A percentile compares a stretch with the other conserved stretches of the same genome.
These are phyloP conservation scores for Yarrowia divulgata DNA, from an alignment of 805 yeast genomes.

Conservation along the genomic window DNA sequence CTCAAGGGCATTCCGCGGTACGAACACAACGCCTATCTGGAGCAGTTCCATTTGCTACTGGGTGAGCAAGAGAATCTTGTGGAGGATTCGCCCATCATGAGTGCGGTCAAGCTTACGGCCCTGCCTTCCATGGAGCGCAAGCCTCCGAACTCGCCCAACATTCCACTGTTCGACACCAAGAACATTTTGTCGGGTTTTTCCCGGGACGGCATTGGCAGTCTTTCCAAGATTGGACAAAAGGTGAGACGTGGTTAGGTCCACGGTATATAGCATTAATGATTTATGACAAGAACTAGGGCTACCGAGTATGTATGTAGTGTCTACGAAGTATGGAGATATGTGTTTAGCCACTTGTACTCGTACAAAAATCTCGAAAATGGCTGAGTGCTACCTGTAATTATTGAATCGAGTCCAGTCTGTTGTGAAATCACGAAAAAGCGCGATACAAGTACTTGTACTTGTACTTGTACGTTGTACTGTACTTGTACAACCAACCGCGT, in stretches of 20 bases:
- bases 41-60: conserved; percentile 53
- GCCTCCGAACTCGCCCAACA: conserved; percentile 30
- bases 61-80: conserved; percentile 50
- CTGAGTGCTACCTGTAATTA: no score
- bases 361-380: not conserved
- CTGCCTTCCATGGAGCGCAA: conserved; percentile 16
- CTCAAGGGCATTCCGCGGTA: conserved; percentile 63
- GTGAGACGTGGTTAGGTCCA: conserved; percentile 17
- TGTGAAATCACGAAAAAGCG: no score
- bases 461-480: no score
- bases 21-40: conserved; percentile 53
- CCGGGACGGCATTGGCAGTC: conserved; percentile 18
- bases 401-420: no score
- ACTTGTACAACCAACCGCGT: no score
- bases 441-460: no score
- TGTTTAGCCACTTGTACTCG: not conserved
- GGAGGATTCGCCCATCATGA: conserved; percentile 47
- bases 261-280: conserved; percentile 35
- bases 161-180: conserved; percentile 32
- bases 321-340: no score
- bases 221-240: conserved; percentile 13
- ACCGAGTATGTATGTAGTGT: no score
- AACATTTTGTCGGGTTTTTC: conserved; percentile 32
- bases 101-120: conserved; percentile 28
- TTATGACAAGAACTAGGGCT: conserved; percentile 1